Evolutionary conservation across 2,329 filamentous ascomycete species (phyloP).

Genomic region (Albifimbria verrucaria): DNA sequence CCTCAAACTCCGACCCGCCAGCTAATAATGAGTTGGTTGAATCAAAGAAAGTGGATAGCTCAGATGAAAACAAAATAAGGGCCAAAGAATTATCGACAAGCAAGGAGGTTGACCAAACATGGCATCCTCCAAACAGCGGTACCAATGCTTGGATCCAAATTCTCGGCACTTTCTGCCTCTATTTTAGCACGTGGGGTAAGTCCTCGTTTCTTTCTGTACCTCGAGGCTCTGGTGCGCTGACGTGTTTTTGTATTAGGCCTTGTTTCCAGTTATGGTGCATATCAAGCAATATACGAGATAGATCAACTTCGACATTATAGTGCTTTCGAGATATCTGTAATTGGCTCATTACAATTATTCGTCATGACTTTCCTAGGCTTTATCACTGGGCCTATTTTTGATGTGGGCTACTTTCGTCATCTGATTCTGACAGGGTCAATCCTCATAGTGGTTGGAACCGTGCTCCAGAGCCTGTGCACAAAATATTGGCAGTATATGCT

Average conservation of each 20-base stretch:
- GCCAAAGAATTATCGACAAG: no score
- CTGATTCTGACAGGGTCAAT: slow-evolving; percentile 10
- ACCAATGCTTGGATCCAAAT: slow-evolving; percentile 18
- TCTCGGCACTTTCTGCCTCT: slow-evolving; percentile 16
- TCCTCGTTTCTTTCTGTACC: background rate
- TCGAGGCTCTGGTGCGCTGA: background rate
- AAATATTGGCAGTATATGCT: slow-evolving; percentile 79
- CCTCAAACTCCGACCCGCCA: no score
- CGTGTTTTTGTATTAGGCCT: slow-evolving; percentile 9
- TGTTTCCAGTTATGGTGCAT: slow-evolving; percentile 18
- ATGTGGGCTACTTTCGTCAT: slow-evolving; percentile 16
- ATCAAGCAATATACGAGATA: slow-evolving; percentile 21
- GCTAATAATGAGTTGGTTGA: no score
- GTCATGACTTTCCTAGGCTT: slow-evolving; percentile 20
- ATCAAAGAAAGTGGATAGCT: no score
- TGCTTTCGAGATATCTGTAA: slow-evolving; percentile 17
- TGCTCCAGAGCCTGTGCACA: slow-evolving; percentile 14
- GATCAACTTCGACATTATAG: slow-evolving; percentile 3
- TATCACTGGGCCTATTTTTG: slow-evolving; percentile 16
- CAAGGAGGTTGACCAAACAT: no score
- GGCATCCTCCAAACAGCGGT: slow-evolving; percentile 12
- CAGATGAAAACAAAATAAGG: no score
- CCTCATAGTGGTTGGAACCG: slow-evolving; percentile 13
- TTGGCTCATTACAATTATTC: slow-evolving; percentile 16
- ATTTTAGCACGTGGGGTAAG: slow-evolving; percentile 20